Evolutionary conservation across 345 rosid species (phyloP), one percentile per base, ranked within the genome.

Genomic region (Eucalyptus polybractea): DNA sequence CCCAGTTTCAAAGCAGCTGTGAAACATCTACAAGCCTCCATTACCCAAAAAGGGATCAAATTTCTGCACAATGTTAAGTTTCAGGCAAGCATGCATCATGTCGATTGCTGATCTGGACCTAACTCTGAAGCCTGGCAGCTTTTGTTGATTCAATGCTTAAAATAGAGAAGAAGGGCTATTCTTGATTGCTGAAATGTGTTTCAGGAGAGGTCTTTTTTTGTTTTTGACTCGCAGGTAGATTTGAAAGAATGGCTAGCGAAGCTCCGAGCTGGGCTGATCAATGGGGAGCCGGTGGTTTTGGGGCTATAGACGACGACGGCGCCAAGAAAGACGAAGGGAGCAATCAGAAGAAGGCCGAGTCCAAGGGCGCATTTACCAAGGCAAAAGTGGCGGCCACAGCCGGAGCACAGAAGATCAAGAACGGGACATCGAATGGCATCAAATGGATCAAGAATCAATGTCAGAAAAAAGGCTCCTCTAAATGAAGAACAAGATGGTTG

Each of bases 211-310:
- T 86, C 19, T 17, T 49, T 86, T n/a, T 11, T 21, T 1, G 25
- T 8, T 24, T n/a, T 86, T 16, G 69, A 29, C 58, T 50, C 37
- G 22, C 1, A 21, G 62, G 62, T 3, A 53, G 54, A 58, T 25
- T 37, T 7, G 54, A 54, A 29, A 16, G 56, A 29, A 95, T 96
- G 99, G 95, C 93, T 25, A 93, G 93, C 87, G 98, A 95, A 60
- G 98, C 97, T 86, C 97, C 97, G 3, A 96, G 98, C 94, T 97
- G 98, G 98, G 98, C 98, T 21, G 98, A 97, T 92, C 99, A 97
- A 90, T 96, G 98, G 98, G 99, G 98, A 13, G 93, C 95, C 4
- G 98, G 98, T 42, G 99, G 98, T 19, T 88, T 93, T n/a, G 94
- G 94, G 13, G 91, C 94, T 69, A 92, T 94, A 81, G 94, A 69